phyloP scores from a whole-genome alignment of 176 grass and related monocot species.

The Rhynchospora breviuscula region DNA sequence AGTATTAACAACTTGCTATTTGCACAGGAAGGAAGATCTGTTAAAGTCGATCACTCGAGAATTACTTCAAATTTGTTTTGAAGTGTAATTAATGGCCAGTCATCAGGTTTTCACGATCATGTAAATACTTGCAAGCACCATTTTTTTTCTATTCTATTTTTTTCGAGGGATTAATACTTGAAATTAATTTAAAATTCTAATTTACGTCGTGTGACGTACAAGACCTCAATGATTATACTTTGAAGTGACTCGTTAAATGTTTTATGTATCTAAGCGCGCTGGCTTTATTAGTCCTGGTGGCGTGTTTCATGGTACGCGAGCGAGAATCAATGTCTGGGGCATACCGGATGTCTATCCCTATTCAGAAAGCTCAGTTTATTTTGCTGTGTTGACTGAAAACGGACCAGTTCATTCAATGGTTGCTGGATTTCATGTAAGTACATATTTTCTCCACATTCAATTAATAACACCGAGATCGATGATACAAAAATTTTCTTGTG shows the following conservation, averaged over 20 bases:
- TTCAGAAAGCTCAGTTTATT: neutral
- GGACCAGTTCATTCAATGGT: neutral
- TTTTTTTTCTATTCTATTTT: neutral
- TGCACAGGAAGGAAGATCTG: neutral
- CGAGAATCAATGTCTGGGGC: neutral
- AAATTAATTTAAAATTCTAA: neutral
- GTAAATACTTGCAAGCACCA: neutral
- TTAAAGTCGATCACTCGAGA: neutral
- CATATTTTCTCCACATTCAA: neutral
- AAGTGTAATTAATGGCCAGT: neutral
- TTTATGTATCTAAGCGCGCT: neutral
- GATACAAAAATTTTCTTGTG: no score
- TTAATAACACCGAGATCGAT: no score
- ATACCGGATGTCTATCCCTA: neutral
- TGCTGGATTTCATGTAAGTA: conserved; percentile 14
- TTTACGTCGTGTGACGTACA: neutral
- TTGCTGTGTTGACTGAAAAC: neutral
- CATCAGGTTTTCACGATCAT: neutral
- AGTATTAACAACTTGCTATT: neutral
- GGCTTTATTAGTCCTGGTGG: neutral
- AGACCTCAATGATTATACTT: neutral
- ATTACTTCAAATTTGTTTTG: neutral
- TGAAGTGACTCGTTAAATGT: neutral
- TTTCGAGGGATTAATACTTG: no score
- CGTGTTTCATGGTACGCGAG: neutral